A percentile compares a stretch with the other conserved stretches of the same genome.
phyloP scores from a whole-genome alignment of 2,329 filamentous ascomycete genomes.

The Aspergillus tanneri region DNA sequence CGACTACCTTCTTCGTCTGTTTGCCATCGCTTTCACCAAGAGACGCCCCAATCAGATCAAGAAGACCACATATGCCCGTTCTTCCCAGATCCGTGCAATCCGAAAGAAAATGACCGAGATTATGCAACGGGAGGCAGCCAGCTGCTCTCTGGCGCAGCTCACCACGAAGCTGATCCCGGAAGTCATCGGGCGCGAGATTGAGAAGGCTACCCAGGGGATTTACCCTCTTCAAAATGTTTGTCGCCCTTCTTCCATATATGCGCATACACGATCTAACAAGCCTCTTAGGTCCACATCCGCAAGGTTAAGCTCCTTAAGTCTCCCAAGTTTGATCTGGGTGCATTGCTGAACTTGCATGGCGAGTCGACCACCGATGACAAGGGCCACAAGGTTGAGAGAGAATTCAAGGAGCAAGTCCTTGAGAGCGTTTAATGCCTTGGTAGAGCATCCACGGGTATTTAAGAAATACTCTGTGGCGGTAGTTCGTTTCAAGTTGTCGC shows the following conservation, averaged over 20 bases:
- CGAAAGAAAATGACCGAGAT: conserved; percentile 99
- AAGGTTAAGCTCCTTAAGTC: conserved; percentile 99
- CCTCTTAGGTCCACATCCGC: conserved; percentile 90
- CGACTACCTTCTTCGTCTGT: conserved; percentile 98
- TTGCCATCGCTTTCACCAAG: conserved; percentile 99
- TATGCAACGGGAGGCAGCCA: conserved; percentile 91
- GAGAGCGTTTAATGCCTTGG: conserved; percentile 75
- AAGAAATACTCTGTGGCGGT: background rate
- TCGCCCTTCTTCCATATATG: background rate
- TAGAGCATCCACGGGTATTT: background rate
- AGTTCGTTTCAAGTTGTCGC: background rate
- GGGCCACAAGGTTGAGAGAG: conserved; percentile 96
- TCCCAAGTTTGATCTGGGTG: conserved; percentile 98
- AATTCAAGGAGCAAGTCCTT: conserved; percentile 98
- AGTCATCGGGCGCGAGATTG: conserved; percentile 98
- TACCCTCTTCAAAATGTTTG: conserved; percentile 98
- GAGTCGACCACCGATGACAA: conserved; percentile 95
- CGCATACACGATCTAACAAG: conserved; percentile 33
- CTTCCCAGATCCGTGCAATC: conserved; percentile 96
- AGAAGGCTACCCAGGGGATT: conserved; percentile 99
- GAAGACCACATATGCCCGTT: conserved; percentile 98
- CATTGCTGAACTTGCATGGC: conserved; percentile 93
- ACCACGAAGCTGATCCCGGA: conserved; percentile 99
- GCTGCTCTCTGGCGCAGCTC: conserved; percentile 92
- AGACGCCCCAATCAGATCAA: conserved; percentile 99